Evolutionary conservation across 2,329 filamentous ascomycete species (phyloP).

Genomic region (Penicillium sp.): DNA sequence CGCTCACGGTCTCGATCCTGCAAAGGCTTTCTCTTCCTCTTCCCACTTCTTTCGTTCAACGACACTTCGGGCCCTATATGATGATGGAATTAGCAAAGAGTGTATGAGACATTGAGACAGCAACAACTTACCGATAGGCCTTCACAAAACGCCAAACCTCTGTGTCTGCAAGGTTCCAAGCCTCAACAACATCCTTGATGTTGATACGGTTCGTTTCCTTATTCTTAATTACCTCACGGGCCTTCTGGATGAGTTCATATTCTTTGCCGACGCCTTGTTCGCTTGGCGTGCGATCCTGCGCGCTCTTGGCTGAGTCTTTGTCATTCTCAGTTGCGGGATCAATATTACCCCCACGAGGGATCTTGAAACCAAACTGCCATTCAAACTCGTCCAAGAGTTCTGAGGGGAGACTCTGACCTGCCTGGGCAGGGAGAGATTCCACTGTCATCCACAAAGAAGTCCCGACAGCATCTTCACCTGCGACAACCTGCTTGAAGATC

Average conservation of each 20-base stretch:
- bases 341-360: constrained; percentile 58
- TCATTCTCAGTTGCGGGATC: constrained; percentile 38
- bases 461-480: constrained; percentile 61
- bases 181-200: constrained; percentile 49
- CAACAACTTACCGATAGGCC: constrained; percentile 50
- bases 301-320: constrained; percentile 30
- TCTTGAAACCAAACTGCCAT: constrained; percentile 84
- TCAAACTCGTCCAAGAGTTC: constrained; percentile 64
- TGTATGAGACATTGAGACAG: background rate
- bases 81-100: constrained; percentile 7
- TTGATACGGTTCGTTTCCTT: constrained; percentile 39
- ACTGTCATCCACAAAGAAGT: constrained; percentile 80
- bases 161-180: constrained; percentile 62
- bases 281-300: constrained; percentile 40
- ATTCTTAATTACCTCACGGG: constrained; percentile 47
- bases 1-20: constrained; percentile 44
- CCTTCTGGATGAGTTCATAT: constrained; percentile 52
- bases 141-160: constrained; percentile 65
- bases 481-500: constrained; percentile 78
- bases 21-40: constrained; percentile 58
- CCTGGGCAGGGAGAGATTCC: constrained; percentile 53
- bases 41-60: constrained; percentile 61
- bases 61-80: constrained; percentile 51
- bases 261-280: constrained; percentile 43
- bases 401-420: constrained; percentile 56